These are phyloP conservation scores for Saksenaea oblongispora DNA, from an alignment of 371 early-diverging fungal genomes.

Conservation along the genomic window DNA sequence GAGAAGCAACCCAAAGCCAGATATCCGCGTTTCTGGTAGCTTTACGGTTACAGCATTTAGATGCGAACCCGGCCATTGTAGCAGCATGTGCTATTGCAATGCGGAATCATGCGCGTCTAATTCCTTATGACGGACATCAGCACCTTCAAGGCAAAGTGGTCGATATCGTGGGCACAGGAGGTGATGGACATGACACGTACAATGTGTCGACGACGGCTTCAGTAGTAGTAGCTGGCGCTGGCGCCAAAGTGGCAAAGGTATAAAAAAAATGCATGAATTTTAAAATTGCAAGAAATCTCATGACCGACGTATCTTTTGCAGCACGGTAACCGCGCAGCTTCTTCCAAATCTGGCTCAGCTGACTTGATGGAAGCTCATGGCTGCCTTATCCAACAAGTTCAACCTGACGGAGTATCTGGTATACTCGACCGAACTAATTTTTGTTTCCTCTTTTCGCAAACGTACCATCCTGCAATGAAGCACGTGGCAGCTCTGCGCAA, in stretches of 20 bases:
- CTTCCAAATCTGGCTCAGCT: conserved; percentile 92
- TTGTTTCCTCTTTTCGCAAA: conserved; percentile 92
- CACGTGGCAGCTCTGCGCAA: conserved; percentile 76
- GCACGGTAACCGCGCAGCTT: conserved; percentile 96
- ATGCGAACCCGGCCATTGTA: conserved; percentile 76
- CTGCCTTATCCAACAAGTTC: conserved; percentile 67
- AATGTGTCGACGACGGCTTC: conserved; percentile 94
- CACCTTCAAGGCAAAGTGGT: conserved; percentile 56
- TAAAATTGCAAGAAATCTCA: not conserved
- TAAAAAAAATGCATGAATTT: not conserved
- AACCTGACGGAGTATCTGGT: conserved; percentile 65
- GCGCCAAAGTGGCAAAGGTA: conserved; percentile 92
- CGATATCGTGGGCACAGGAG: conserved; percentile 98
- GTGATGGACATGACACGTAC: conserved; percentile 97
- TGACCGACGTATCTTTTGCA: conserved; percentile 22
- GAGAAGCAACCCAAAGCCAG: conserved; percentile 77
- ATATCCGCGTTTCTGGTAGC: conserved; percentile 83
- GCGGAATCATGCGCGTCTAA: conserved; percentile 59
- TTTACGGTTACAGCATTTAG: conserved; percentile 70
- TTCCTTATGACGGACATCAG: conserved; percentile 48
- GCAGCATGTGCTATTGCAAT: conserved; percentile 76
- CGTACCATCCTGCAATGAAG: conserved; percentile 92
- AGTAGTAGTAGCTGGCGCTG: conserved; percentile 92
- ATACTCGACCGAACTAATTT: conserved; percentile 73
- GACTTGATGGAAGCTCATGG: conserved; percentile 89